Conservation (phyloP, 257 asterid genomes). For the Lavandula angustifolia region DNA sequence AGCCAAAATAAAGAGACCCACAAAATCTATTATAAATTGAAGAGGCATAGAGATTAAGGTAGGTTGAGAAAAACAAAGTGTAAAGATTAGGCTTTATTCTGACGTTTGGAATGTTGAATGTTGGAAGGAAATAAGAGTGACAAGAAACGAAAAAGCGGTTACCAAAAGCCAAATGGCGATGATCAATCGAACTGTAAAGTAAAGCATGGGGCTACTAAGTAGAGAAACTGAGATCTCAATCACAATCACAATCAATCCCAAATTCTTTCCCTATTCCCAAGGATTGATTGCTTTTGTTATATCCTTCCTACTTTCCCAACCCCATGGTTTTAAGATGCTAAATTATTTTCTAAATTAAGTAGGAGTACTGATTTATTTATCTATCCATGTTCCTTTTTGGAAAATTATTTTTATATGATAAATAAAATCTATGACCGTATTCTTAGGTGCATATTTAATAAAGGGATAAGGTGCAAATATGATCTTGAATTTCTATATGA, state of each 20-base stretch:
- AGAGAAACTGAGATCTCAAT: constrained; percentile 27
- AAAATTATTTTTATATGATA: no score
- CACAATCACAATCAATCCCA: constrained; percentile 26
- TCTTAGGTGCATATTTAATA: no score
- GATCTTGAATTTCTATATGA: no score
- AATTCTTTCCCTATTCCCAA: constrained; percentile 37
- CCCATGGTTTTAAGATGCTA: background rate
- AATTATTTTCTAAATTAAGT: no score
- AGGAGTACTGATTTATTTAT: no score
- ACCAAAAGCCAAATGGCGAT: constrained; percentile 30
- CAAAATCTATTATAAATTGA: constrained; percentile 34
- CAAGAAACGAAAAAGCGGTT: constrained; percentile 29
- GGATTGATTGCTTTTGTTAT: constrained; percentile 33
- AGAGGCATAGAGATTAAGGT: constrained; percentile 37
- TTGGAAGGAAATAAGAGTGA: constrained; percentile 34
- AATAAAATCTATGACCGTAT: no score
- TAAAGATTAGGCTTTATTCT: constrained; percentile 46
- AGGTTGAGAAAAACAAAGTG: constrained; percentile 42
- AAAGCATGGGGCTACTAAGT: constrained; percentile 22
- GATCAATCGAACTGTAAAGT: constrained; percentile 38
- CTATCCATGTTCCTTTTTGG: no score
- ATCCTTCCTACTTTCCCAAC: constrained; percentile 22
- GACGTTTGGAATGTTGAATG: constrained; percentile 61
- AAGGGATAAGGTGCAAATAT: no score
- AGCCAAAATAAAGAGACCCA: constrained; percentile 25